Evolutionary conservation across 345 rosid genomes (phyloP).

Genomic region (Bretschneidera sinensis): DNA sequence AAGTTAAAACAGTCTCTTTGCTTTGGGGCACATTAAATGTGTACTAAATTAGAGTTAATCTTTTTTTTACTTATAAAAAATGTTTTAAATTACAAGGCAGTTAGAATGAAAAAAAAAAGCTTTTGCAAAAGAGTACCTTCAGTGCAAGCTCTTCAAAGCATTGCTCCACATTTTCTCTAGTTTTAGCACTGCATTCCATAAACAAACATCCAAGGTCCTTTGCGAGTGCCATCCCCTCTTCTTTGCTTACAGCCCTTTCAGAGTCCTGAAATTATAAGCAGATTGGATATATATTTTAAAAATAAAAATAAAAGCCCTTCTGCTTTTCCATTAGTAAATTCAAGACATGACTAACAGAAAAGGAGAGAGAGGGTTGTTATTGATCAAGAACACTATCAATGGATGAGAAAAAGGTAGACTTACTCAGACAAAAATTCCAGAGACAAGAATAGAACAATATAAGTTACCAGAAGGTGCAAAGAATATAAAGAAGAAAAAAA

Average conservation of each 20-base stretch:
- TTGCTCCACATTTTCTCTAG: conserved; percentile 77
- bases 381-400: background rate
- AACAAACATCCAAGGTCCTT: conserved; percentile 67
- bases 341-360: background rate
- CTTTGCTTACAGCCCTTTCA: conserved; percentile 79
- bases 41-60: no score
- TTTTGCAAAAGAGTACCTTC: conserved; percentile 41
- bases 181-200: conserved; percentile 90
- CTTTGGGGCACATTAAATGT: no score
- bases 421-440: background rate
- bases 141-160: conserved; percentile 91
- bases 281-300: background rate
- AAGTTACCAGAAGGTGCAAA: background rate
- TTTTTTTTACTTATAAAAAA: no score
- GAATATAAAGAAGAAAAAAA: background rate
- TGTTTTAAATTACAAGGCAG: no score
- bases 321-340: background rate
- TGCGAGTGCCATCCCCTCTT: conserved; percentile 79
- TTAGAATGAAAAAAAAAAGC: background rate
- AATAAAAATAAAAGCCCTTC: background rate
- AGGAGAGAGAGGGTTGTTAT: background rate
- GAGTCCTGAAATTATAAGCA: conserved; percentile 52
- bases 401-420: background rate
- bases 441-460: background rate
- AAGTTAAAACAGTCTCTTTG: no score